Conservation (phyloP, 805 yeast genomes). For the Brettanomyces custersianus region DNA sequence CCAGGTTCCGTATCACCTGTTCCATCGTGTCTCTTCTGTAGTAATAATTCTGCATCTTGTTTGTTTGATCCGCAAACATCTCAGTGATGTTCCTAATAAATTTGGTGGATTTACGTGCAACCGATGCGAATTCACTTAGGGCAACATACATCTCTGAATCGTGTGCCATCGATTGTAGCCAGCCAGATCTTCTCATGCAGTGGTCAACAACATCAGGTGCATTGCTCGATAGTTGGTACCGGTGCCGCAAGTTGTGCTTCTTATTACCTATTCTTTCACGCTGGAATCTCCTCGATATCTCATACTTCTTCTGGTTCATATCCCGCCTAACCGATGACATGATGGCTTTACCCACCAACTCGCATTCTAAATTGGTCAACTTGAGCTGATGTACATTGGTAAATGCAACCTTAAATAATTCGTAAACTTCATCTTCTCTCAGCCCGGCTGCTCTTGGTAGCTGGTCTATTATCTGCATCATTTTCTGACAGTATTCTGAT, state of each 20-base stretch:
- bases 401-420: background rate
- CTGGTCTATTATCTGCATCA: background rate
- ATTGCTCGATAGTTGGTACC: too few relatives aligned
- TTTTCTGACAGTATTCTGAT: background rate
- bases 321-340: background rate
- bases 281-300: background rate
- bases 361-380: background rate
- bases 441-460: background rate
- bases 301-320: background rate
- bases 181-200: slow-evolving; percentile 3
- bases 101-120: slow-evolving; percentile 4
- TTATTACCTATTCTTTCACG: too few relatives aligned
- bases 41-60: background rate
- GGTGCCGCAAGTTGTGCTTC: too few relatives aligned
- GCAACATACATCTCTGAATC: background rate
- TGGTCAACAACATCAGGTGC: background rate
- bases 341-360: background rate
- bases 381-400: background rate
- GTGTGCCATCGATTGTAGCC: slow-evolving; percentile 3
- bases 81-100: background rate
- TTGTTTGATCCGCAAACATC: background rate
- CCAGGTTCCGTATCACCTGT: background rate
- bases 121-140: slow-evolving; percentile 3
- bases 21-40: background rate
- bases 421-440: background rate